Evolutionary conservation across 2,329 filamentous ascomycete species (phyloP).

Genomic region (Aspergillus tanneri): DNA sequence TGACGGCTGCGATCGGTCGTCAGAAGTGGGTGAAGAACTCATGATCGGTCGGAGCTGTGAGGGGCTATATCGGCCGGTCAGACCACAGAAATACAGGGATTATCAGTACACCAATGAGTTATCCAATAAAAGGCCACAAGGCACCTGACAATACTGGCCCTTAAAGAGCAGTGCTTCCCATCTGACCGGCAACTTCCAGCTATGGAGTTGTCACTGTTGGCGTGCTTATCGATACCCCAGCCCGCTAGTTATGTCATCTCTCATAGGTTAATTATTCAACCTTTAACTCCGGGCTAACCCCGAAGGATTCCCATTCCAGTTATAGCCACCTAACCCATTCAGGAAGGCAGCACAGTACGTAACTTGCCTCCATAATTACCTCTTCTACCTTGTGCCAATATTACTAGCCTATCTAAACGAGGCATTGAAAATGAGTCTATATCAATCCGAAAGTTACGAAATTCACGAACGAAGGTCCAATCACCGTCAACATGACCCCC

Average conservation of each 20-base stretch:
- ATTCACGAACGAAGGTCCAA: too few relatives aligned
- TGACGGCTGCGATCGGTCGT: slow-evolving; percentile 20
- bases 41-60: slow-evolving; percentile 23
- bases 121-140: slow-evolving; percentile 5
- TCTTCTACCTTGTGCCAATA: too few relatives aligned
- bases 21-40: slow-evolving; percentile 30
- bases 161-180: too few relatives aligned
- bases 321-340: background rate
- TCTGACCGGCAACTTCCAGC: too few relatives aligned
- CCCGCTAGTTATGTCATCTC: slow-evolving; percentile 15
- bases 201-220: slow-evolving; percentile 12
- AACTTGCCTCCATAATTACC: too few relatives aligned
- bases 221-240: slow-evolving; percentile 22
- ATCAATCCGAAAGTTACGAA: too few relatives aligned
- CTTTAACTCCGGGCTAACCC: background rate
- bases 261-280: background rate
- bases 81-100: slow-evolving; percentile 9
- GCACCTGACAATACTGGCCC: too few relatives aligned
- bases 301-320: background rate
- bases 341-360: too few relatives aligned
- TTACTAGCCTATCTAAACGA: too few relatives aligned
- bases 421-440: too few relatives aligned
- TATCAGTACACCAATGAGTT: slow-evolving; percentile 9
- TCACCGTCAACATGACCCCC: too few relatives aligned
- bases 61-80: slow-evolving; percentile 8